Base-by-base conservation (phyloP, 192 early-diverging fungal species). In the Nowakowskiella sp. region DNA sequence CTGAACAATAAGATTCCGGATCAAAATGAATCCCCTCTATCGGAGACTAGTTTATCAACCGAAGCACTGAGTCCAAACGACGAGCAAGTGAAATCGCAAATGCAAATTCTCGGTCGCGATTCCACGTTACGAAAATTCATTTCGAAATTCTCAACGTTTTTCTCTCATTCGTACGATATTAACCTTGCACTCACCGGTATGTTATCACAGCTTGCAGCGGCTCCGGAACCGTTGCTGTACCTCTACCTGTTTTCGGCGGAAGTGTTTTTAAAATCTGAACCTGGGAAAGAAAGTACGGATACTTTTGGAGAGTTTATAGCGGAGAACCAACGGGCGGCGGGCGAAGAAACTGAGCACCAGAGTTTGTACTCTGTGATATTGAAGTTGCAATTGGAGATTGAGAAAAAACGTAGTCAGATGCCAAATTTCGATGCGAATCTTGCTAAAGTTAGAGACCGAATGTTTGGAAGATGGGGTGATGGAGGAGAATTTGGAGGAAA, bases 111-210 rank as follows among this genome's bases (percentile, higher is more conserved):
- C 28, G 31, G n/a, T 44, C 49, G 59, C 8, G 73, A 73, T 29
- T 24, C 58, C 22, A 69, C 66, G 30, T 47, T 76, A 46, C 51
- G 51, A 30, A 76, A 73, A 54, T 33, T 78, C 19, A 32, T 78
- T 30, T 43, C 42, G 9, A 75, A 72, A 42, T 34, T 75, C 10
- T n/a, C 51, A 10, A 58, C 49, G 46, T 91, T 93, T 55, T 93
- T 92, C 70, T 77, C 80, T 0, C 91, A 97, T 53, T 84, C 88
- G 21, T 84, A 83, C 23, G 84, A 85, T 26, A 79, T 93, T 53
- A 97, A 97, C 60, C 60, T 97, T 62, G 90, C 91, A 0, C 66
- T 97, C 23, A 97, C 94, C 0, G 90, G 90, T 23, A 86, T 93
- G 23, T 64, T 97, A 25, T 78, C 87, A 0, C 84, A 87, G n/a